Percentiles rank a stretch among this genome's conserved stretches.
Evolutionary conservation across 2,329 filamentous ascomycete genomes (phyloP).

Genomic region (Fusarium sp.): DNA sequence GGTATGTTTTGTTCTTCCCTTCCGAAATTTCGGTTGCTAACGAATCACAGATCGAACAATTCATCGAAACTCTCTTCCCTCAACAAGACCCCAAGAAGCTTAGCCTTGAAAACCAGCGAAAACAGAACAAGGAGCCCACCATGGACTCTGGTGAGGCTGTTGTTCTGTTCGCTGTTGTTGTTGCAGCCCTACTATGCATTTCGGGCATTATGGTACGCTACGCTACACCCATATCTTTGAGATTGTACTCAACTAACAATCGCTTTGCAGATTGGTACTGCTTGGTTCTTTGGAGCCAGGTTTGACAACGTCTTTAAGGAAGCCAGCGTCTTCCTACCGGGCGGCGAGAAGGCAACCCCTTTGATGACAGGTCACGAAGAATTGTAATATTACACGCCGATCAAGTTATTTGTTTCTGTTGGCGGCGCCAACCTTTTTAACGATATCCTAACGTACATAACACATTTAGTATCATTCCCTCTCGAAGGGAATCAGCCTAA

Average conservation of each 20-base stretch:
- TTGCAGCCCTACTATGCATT: conserved; percentile 76
- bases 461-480: conserved; percentile 27
- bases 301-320: conserved; percentile 68
- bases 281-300: conserved; percentile 83
- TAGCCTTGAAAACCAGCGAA: conserved; percentile 54
- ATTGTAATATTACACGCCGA: conserved; percentile 46
- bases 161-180: conserved; percentile 73
- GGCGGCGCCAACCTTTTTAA: conserved; percentile 37
- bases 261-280: conserved; percentile 72
- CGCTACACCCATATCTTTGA: background rate
- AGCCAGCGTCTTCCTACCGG: conserved; percentile 40
- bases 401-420: conserved; percentile 33
- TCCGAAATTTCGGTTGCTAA: conserved; percentile 18
- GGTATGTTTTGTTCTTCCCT: conserved; percentile 57
- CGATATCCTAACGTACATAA: conserved; percentile 49
- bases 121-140: conserved; percentile 54
- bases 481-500: conserved; percentile 22
- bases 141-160: conserved; percentile 69
- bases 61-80: conserved; percentile 94
- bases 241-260: conserved; percentile 5
- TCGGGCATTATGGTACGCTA: conserved; percentile 81
- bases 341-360: conserved; percentile 39
- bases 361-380: conserved; percentile 50
- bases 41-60: conserved; percentile 80
- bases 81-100: conserved; percentile 76